phyloP scores from a whole-genome alignment of 129 eudicot species.

The Flaveria bidentis region DNA sequence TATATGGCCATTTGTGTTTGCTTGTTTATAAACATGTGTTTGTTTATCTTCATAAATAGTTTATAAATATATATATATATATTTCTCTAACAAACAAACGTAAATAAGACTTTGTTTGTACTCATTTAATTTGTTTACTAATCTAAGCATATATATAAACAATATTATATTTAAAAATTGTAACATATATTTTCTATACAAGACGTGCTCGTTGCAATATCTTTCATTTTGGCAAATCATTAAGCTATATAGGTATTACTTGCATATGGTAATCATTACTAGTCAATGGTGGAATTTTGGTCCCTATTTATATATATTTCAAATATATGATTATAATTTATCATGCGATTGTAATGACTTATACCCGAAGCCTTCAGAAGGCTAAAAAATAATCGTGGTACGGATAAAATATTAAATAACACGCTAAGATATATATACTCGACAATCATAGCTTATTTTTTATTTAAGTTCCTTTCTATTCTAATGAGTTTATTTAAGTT shows the following conservation, averaged over 20 bases:
- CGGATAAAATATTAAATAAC: background rate
- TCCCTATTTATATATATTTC: background rate
- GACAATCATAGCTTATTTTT: background rate
- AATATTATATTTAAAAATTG: background rate
- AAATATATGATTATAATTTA: background rate
- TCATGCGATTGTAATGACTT: background rate
- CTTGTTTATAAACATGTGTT: no score
- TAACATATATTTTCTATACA: background rate
- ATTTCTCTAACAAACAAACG: no score
- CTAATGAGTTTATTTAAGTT: background rate
- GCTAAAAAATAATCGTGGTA: background rate
- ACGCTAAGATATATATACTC: background rate
- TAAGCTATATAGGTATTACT: background rate
- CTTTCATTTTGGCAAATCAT: background rate
- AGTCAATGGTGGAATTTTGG: background rate
- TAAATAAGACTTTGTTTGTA: no score
- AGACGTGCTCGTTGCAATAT: background rate
- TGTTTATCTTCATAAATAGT: no score
- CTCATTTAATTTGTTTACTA: no score
- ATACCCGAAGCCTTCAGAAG: background rate
- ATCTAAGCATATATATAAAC: no score
- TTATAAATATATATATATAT: no score
- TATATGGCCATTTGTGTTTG: no score
- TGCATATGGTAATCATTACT: background rate
- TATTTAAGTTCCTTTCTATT: background rate